Conservation (phyloP, 306 rosid species). For the Ammopiptanthus mongolicus region DNA sequence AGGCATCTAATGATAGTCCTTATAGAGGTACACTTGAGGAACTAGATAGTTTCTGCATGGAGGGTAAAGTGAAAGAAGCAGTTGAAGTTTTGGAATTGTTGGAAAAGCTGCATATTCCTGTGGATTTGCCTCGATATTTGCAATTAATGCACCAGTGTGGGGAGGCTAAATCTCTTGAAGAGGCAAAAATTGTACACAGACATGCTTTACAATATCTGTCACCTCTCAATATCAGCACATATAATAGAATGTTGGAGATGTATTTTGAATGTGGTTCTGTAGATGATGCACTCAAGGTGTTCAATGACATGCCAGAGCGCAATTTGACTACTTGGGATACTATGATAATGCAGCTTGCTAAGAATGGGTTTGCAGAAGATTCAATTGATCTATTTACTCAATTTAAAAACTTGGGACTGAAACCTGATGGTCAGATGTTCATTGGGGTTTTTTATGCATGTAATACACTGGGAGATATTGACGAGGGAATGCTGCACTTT, state of each 20-base stretch:
- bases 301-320: conserved; percentile 50
- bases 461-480: conserved; percentile 51
- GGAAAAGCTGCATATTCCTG: conserved; percentile 37
- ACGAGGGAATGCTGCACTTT: conserved; percentile 68
- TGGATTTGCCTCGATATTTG: conserved; percentile 47
- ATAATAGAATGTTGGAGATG: conserved; percentile 67
- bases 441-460: conserved; percentile 62
- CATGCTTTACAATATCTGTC: conserved; percentile 33
- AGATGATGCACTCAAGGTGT: conserved; percentile 53
- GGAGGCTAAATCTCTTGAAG: conserved; percentile 54
- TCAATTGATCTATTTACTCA: conserved; percentile 64
- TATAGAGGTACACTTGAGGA: conserved; percentile 47
- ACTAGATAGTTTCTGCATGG: conserved; percentile 52
- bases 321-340: conserved; percentile 81
- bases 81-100: conserved; percentile 47
- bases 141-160: conserved; percentile 53
- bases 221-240: conserved; percentile 51
- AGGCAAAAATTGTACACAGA: conserved; percentile 57
- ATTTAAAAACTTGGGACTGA: conserved; percentile 55
- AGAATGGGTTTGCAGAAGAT: conserved; percentile 67
- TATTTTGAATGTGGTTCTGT: conserved; percentile 73
- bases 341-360: conserved; percentile 66
- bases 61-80: conserved; percentile 75
- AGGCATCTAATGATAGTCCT: conserved; percentile 24
- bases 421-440: conserved; percentile 70